Percentiles rank a stretch among this genome's conserved stretches.
Evolutionary conservation across 116 monocot species (phyloP).

Genomic region (Iris pallida): DNA sequence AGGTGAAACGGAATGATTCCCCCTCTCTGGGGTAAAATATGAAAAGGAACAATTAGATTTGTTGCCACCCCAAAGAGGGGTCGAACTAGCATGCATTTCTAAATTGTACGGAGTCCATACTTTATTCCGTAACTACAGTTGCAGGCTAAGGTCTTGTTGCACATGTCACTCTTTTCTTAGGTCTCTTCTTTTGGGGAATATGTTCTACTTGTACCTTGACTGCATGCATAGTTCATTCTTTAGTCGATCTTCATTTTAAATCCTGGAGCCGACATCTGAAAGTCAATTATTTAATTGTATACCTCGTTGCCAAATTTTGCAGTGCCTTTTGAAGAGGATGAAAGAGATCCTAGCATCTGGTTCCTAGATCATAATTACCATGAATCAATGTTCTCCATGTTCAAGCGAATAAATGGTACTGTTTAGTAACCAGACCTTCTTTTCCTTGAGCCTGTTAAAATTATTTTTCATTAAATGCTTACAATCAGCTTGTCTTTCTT

Average conservation of each 20-base stretch:
- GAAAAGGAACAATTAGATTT: no score
- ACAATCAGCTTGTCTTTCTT: conserved; percentile 5
- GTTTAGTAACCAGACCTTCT: neutral
- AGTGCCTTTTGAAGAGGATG: conserved; percentile 99
- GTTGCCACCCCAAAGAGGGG: neutral
- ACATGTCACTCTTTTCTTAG: no score
- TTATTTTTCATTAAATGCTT: conserved; percentile 6
- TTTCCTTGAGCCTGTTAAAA: neutral
- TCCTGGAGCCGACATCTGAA: neutral
- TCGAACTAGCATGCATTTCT: no score
- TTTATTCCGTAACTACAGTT: no score
- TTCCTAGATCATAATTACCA: conserved; percentile 98
- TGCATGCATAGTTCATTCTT: neutral
- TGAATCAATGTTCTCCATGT: conserved; percentile 94
- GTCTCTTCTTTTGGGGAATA: neutral
- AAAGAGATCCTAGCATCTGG: conserved; percentile 90
- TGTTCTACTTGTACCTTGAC: neutral
- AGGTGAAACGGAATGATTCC: neutral
- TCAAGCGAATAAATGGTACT: conserved; percentile 89
- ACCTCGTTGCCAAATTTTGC: conserved; percentile 5
- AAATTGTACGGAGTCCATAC: neutral
- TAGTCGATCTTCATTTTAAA: neutral
- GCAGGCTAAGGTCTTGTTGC: no score
- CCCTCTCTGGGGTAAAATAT: neutral
- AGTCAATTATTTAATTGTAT: neutral